phyloP scores from a whole-genome alignment of 2,329 filamentous ascomycete species.

The Fusarium incarnatum region DNA sequence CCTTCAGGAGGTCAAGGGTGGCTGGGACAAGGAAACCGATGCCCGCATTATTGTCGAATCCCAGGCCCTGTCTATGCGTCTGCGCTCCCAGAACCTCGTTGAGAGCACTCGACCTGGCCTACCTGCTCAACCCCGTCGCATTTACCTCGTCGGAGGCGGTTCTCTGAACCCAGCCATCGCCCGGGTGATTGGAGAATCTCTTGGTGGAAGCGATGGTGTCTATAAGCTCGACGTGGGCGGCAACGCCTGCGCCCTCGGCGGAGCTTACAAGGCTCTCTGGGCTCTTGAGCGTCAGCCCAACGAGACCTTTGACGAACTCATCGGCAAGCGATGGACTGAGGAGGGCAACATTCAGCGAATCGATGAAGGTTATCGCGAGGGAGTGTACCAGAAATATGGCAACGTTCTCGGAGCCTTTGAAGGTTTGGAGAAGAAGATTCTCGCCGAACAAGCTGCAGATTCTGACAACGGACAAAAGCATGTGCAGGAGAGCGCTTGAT shows the following conservation, averaged over 20 bases:
- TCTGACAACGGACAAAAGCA: conserved; percentile 15
- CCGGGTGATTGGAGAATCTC: conserved; percentile 83
- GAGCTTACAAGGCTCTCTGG: conserved; percentile 97
- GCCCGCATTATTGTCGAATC: conserved; percentile 90
- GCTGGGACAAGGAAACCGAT: conserved; percentile 72
- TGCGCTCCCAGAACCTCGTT: conserved; percentile 84
- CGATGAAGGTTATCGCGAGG: conserved; percentile 81
- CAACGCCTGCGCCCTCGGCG: conserved; percentile 93
- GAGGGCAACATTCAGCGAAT: conserved; percentile 85
- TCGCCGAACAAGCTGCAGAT: conserved; percentile 55
- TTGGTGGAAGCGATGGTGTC: conserved; percentile 89
- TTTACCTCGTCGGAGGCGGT: conserved; percentile 95
- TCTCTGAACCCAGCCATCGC: conserved; percentile 91
- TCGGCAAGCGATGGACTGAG: conserved; percentile 87
- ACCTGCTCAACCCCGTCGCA: conserved; percentile 85
- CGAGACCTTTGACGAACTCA: conserved; percentile 89
- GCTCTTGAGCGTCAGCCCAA: conserved; percentile 75
- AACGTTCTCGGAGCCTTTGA: conserved; percentile 80
- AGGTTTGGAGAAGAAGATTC: conserved; percentile 75
- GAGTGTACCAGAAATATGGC: conserved; percentile 82
- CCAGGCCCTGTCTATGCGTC: conserved; percentile 90
- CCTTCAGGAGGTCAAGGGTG: conserved; percentile 52
- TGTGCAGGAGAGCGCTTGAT: conserved; percentile 25
- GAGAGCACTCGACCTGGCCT: conserved; percentile 64
- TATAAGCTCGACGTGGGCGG: conserved; percentile 94